Conservation (phyloP, 495 filamentous ascomycete genomes). For the Cryomyces antarcticus region DNA sequence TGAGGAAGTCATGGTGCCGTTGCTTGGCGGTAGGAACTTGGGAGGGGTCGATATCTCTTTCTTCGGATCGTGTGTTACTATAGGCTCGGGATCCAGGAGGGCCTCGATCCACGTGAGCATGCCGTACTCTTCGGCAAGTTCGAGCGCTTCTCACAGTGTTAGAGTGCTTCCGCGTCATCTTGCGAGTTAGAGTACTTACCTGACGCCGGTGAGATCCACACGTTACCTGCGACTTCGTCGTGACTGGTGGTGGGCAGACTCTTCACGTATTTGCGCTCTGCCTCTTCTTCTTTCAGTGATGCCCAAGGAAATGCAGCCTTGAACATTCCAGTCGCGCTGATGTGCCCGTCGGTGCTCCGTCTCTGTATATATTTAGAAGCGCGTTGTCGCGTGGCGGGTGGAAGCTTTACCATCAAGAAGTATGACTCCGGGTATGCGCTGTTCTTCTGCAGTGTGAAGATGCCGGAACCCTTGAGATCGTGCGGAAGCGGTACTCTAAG, state of each 20-base stretch:
- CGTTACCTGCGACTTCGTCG: constrained; percentile 88
- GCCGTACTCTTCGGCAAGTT: constrained; percentile 62
- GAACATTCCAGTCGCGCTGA: constrained; percentile 98
- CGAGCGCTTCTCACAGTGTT: constrained; percentile 35
- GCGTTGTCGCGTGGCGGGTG: background rate
- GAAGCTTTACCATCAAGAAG: constrained; percentile 67
- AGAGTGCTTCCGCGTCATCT: background rate
- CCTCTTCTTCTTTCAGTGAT: constrained; percentile 59
- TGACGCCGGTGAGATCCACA: constrained; percentile 77
- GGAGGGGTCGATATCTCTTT: constrained; percentile 25
- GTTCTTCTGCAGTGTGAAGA: constrained; percentile 48
- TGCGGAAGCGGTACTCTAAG: constrained; percentile 77
- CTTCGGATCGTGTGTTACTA: constrained; percentile 29
- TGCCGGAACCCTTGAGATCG: constrained; percentile 67
- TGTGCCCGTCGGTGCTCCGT: constrained; percentile 79
- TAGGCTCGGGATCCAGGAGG: constrained; percentile 61
- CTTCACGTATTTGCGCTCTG: constrained; percentile 75
- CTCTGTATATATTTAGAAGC: constrained; percentile 26
- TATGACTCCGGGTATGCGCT: constrained; percentile 58
- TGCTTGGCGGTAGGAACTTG: constrained; percentile 15
- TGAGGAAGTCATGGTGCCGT: constrained; percentile 12
- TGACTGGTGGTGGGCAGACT: constrained; percentile 50
- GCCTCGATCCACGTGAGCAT: constrained; percentile 79
- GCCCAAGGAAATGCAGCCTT: constrained; percentile 97
- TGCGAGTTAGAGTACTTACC: constrained; percentile 31